phyloP scores from a whole-genome alignment of 2,329 filamentous ascomycete species.

The Sporothrix curviconia region DNA sequence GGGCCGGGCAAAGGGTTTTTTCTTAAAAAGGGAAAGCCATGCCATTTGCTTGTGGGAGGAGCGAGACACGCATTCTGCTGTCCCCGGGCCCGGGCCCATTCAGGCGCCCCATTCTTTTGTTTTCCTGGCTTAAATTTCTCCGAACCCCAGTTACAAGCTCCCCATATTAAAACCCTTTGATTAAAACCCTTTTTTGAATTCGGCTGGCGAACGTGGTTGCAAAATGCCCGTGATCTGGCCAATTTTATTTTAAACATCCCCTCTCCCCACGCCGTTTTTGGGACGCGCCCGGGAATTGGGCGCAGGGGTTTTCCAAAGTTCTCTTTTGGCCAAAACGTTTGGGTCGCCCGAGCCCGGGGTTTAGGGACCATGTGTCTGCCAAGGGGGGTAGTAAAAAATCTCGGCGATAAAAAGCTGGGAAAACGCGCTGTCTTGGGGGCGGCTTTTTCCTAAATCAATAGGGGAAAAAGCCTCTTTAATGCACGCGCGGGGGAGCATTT shows the following conservation, averaged over 20 bases:
- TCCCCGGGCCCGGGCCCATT: constrained; percentile 53
- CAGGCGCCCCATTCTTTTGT: constrained; percentile 70
- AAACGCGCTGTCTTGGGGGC: constrained; percentile 58
- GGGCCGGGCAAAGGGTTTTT: constrained; percentile 56
- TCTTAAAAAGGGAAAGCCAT: constrained; percentile 59
- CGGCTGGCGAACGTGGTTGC: no score
- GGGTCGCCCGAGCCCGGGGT: constrained; percentile 26
- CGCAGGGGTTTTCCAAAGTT: no score
- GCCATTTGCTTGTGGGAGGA: constrained; percentile 61
- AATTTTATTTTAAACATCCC: no score
- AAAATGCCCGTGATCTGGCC: no score
- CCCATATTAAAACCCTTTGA: no score
- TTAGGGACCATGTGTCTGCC: constrained; percentile 53
- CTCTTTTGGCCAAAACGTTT: constrained; percentile 34
- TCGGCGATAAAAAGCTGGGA: constrained; percentile 59
- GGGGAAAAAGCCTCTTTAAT: constrained; percentile 71
- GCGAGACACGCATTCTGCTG: constrained; percentile 47
- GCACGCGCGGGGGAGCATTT: constrained; percentile 68
- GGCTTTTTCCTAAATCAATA: constrained; percentile 56
- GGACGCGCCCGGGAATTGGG: no score
- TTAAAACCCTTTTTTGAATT: no score
- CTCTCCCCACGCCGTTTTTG: no score
- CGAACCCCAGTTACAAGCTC: no score
- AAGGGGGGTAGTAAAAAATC: constrained; percentile 79
- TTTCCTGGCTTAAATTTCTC: no score